Evolutionary conservation across 768 basidiomycete genomes (phyloP).

Genomic region (Zangia roseola): DNA sequence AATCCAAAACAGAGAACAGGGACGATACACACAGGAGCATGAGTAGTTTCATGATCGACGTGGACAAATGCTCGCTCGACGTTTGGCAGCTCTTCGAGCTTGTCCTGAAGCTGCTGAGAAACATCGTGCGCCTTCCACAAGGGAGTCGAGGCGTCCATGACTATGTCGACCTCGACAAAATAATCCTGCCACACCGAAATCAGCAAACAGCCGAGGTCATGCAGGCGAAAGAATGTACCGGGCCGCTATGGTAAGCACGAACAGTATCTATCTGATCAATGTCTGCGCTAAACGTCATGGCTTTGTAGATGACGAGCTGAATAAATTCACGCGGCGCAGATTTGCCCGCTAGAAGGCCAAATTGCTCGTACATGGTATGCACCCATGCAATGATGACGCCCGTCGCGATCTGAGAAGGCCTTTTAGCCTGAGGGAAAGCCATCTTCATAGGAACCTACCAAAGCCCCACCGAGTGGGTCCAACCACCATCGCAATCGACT

Average conservation of each 20-base stretch:
- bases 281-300: conserved; percentile 79
- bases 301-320: conserved; percentile 90
- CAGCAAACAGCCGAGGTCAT: background rate
- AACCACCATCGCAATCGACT: conserved; percentile 82
- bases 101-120: conserved; percentile 82
- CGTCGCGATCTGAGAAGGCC: conserved; percentile 56
- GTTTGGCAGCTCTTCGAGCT: conserved; percentile 84
- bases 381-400: conserved; percentile 80
- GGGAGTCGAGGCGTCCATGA: conserved; percentile 86
- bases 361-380: conserved; percentile 75
- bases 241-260: conserved; percentile 89
- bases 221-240: conserved; percentile 40
- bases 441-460: conserved; percentile 46
- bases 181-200: conserved; percentile 54
- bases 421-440: background rate
- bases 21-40: conserved; percentile 50
- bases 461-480: conserved; percentile 75
- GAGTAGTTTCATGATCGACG: conserved; percentile 92
- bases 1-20: background rate
- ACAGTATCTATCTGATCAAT: conserved; percentile 90
- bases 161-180: conserved; percentile 94
- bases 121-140: conserved; percentile 87
- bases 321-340: conserved; percentile 90
- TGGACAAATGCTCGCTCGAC: conserved; percentile 95
- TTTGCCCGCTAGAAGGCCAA: conserved; percentile 86